Evolutionary conservation across 2,329 filamentous ascomycete species (phyloP), one percentile per base, ranked within the genome.

Genomic region (Talaromyces sp.): DNA sequence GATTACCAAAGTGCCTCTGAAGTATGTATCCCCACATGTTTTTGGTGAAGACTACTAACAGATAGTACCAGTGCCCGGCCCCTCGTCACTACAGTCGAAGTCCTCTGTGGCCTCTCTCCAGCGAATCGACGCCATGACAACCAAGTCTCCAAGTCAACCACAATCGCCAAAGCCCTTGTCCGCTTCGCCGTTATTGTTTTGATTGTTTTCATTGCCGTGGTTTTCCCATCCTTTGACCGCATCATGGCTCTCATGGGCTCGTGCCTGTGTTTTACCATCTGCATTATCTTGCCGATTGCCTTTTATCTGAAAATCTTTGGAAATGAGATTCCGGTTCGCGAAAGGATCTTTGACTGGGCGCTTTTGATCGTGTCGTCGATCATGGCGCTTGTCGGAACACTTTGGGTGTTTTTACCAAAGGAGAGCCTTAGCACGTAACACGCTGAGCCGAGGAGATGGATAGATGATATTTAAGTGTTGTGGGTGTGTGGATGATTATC

Each of bases 261-360:
- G 43, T 89, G 92, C 3, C 83, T 96, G 17, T 97, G 93, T 77
- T 96, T 96, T 68, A 91, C 90, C 19, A 96, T 98, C 65, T 98
- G 93, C 76, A 87, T 98, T 65, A 92, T 96, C 74, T 81, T 99
- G 56, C 95, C 93, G 0, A 79, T 96, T 32, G 84, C 87, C 4
- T 98, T 99, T 71, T 92, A 98, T 70, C 78, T 98, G 60, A 96
- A 93, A 77, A 85, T 98, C 1, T 98, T 96, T 72, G 86, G 87
- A 53, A 82, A 86, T 55, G 87, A 93, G 62, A 85, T 97, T 52
- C 77, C 81, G 0, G 66, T 73, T 0, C 71, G 72, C 24, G 91
- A 96, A 75, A 86, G 84, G 68, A 72, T 84, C 4, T 65, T 89
- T 51, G 86, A 89, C 67, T 93, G 86, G 81, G 71, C 78, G 17